Conservation (phyloP, 176 grass and related monocot species). For the Carex pumila region DNA sequence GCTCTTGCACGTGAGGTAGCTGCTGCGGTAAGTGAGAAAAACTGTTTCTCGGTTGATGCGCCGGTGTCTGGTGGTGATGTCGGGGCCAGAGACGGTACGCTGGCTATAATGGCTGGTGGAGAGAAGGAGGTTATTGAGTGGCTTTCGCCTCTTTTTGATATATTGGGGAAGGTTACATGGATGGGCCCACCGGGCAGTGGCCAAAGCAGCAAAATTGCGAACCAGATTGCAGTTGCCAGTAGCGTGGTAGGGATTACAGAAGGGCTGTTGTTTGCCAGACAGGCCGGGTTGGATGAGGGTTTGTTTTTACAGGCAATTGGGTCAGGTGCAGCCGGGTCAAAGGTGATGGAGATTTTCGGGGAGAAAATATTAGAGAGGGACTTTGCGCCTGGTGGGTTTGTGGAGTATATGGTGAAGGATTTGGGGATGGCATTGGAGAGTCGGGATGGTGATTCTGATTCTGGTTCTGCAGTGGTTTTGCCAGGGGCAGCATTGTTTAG, state of each 20-base stretch:
- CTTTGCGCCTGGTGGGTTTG: constrained; percentile 36
- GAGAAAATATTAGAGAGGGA: constrained; percentile 50
- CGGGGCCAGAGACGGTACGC: constrained; percentile 56
- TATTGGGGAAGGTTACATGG: constrained; percentile 48
- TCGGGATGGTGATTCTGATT: constrained; percentile 15
- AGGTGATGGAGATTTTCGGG: constrained; percentile 67
- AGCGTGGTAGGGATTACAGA: constrained; percentile 43
- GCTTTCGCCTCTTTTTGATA: constrained; percentile 51
- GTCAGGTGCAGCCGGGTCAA: constrained; percentile 58
- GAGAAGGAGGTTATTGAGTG: constrained; percentile 49
- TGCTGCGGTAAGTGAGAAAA: neutral
- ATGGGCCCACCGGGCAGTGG: constrained; percentile 70
- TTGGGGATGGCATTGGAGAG: constrained; percentile 72
- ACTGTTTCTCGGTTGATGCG: constrained; percentile 53
- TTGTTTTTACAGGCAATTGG: constrained; percentile 47
- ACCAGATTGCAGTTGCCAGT: constrained; percentile 59
- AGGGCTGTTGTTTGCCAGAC: constrained; percentile 47
- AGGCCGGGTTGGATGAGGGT: constrained; percentile 32
- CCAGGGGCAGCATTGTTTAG: constrained; percentile 50
- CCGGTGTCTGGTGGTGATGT: constrained; percentile 71
- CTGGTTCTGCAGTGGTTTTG: constrained; percentile 33
- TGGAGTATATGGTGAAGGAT: constrained; percentile 76
- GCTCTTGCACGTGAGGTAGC: constrained; percentile 51
- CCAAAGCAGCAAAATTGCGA: constrained; percentile 89
- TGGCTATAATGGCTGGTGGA: constrained; percentile 64